Evolutionary conservation across 2,329 filamentous ascomycete genomes (phyloP), one percentile per base, ranked within the genome.

Genomic region (Scopulariopsis brevicaulis): DNA sequence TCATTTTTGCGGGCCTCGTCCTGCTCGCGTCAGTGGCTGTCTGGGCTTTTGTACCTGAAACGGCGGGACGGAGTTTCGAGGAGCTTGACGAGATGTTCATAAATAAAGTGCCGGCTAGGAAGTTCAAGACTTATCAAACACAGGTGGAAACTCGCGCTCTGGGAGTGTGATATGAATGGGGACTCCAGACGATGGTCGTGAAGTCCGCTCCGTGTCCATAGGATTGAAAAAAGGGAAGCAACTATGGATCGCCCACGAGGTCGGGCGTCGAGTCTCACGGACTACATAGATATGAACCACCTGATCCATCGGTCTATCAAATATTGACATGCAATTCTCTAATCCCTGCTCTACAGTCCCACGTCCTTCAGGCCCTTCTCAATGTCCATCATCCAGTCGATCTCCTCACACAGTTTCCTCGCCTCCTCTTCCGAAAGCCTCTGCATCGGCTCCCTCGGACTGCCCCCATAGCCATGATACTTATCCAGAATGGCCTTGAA

Each of bases 381-480:
- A 24, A 63, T 50, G 4, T 57, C 57, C 57, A 62, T 60, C 61
- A 64, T 63, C 54, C 58, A 57, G 24, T 56, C 37, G 28, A 64
- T 54, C 34, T 64, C 63, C 4, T 57, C 54, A 28, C 54, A 62
- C 28, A 64, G 37, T 11, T 40, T 20, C 43, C 50, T 54, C 51
- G 55, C 55, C 20, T 57, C 46, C 28, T 60, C 59, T 14, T 46
- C 53, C 4, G 55, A 25, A 32, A 66, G 63, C 66, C 55, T 46
- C n/a, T 54, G 53, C 60, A 64, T 63, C 53, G 80, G 80, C 63
- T 73, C 76, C 59, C 80, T 71, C 34, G 75, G 76, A 62, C 73
- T 75, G 1, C 75, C 82, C 40, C 80, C 82, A 65, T 86, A 86
- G 3, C 79, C 80, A 62, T 76, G 79, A 66, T 79, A 79, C 10